phyloP scores from a whole-genome alignment of 1,139 yeast genomes.

The Groenewaldozyma auringiensis region DNA sequence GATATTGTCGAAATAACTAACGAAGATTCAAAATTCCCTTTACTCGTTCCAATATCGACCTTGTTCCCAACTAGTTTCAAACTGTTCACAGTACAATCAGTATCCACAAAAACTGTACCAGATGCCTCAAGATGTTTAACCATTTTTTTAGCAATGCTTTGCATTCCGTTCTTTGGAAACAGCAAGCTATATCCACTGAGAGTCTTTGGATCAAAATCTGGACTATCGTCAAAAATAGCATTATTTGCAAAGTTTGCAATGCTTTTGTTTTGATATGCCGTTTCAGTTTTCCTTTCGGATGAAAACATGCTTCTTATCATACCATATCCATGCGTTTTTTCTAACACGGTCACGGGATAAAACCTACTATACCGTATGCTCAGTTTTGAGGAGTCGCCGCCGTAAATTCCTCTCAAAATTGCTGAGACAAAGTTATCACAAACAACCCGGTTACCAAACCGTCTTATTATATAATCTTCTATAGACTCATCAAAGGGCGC shows the following conservation, averaged over 20 bases:
- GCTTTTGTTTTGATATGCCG: not conserved
- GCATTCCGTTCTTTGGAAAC: constrained; percentile 28
- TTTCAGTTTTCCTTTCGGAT: not conserved
- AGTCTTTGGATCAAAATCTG: constrained; percentile 12
- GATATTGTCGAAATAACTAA: constrained; percentile 28
- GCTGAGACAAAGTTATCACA: constrained; percentile 72
- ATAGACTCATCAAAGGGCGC: constrained; percentile 58
- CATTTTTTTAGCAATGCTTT: constrained; percentile 28
- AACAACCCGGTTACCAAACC: constrained; percentile 52
- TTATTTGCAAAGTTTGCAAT: constrained; percentile 11
- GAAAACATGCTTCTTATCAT: constrained; percentile 37
- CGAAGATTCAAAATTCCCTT: constrained; percentile 15
- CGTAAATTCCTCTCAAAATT: constrained; percentile 80
- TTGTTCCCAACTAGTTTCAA: constrained; percentile 13
- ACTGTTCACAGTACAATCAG: constrained; percentile 15
- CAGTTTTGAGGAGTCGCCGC: constrained; percentile 55
- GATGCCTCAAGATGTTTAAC: constrained; percentile 32
- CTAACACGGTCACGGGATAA: constrained; percentile 37
- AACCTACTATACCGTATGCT: constrained; percentile 31
- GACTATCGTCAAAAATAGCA: constrained; percentile 16
- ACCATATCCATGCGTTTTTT: constrained; percentile 51
- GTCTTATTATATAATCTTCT: constrained; percentile 53
- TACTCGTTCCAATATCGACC: constrained; percentile 11
- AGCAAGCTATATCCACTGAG: constrained; percentile 22
- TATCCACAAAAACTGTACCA: not conserved